Conservation (phyloP, 306 rosid species). For the Abrus pulchellus region DNA sequence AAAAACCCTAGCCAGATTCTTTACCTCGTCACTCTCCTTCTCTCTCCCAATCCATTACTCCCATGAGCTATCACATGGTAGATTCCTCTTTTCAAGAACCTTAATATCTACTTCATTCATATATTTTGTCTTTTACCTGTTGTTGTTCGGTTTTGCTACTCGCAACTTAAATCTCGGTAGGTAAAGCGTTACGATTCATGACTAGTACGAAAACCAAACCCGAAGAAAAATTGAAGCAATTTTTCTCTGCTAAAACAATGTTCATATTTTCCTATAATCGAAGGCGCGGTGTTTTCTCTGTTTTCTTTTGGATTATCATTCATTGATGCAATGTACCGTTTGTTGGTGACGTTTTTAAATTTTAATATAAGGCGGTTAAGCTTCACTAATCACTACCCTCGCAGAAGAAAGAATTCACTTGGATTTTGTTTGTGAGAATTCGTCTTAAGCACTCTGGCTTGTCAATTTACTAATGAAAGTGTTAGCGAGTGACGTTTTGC, state of each 20-base stretch:
- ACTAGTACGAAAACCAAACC: neutral
- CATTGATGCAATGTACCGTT: neutral
- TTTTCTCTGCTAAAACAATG: constrained; percentile 16
- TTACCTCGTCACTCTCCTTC: constrained; percentile 18
- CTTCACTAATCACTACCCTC: neutral
- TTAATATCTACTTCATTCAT: neutral
- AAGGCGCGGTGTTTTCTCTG: neutral
- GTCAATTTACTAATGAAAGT: constrained; percentile 15
- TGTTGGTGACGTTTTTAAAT: neutral
- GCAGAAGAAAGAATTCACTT: neutral
- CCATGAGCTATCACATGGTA: constrained; percentile 52
- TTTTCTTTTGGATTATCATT: neutral
- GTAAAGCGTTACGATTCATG: constrained; percentile 15
- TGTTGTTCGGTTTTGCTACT: neutral
- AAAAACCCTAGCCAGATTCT: constrained; percentile 46
- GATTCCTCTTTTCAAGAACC: constrained; percentile 42
- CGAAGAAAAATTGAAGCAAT: constrained; percentile 11
- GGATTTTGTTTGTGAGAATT: constrained; percentile 1
- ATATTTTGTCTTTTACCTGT: neutral
- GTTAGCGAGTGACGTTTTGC: neutral
- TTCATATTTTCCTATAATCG: neutral
- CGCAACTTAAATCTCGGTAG: constrained; percentile 32
- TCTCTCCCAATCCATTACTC: constrained; percentile 32
- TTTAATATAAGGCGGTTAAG: neutral
- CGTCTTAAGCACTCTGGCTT: constrained; percentile 10